phyloP scores from a whole-genome alignment of 1,284 basidiomycete genomes.

The Pascua guehoae region DNA sequence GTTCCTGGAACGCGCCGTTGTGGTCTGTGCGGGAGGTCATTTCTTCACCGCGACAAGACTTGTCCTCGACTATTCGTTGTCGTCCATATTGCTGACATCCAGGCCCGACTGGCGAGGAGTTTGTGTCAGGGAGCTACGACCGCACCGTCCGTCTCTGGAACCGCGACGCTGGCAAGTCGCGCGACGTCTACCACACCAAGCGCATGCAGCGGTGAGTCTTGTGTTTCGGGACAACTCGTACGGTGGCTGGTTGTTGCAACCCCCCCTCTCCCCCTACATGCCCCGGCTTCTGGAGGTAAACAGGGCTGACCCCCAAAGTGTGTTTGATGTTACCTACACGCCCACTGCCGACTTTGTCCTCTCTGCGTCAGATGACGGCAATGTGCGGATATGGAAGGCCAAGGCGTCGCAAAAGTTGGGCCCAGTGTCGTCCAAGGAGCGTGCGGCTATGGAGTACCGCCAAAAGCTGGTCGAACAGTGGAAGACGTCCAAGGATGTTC shows the following conservation, averaged over 20 bases:
- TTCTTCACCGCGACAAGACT: neutral
- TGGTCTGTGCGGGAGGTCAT: neutral
- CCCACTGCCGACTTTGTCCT: conserved; percentile 90
- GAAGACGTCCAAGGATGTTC: conserved; percentile 77
- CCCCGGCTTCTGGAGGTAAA: neutral
- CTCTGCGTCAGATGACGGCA: conserved; percentile 94
- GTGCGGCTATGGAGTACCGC: conserved; percentile 88
- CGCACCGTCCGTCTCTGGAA: conserved; percentile 92
- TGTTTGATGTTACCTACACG: conserved; percentile 64
- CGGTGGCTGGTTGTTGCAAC: too few relatives aligned
- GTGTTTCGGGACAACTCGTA: neutral
- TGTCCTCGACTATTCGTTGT: neutral
- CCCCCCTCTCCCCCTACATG: neutral
- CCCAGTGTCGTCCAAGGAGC: conserved; percentile 83
- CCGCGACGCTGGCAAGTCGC: conserved; percentile 72
- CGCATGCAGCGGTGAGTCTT: conserved; percentile 85
- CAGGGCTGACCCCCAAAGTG: conserved; percentile 19
- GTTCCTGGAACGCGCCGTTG: too few relatives aligned
- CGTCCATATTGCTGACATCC: neutral
- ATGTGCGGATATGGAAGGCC: conserved; percentile 94
- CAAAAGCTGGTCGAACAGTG: conserved; percentile 84
- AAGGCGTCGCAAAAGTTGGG: conserved; percentile 90
- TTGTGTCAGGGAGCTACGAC: conserved; percentile 95
- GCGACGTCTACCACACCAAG: conserved; percentile 96
- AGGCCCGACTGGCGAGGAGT: conserved; percentile 86